These are phyloP conservation scores for Penicillium polonicum DNA, from an alignment of 2,329 filamentous ascomycete species.

Conservation along the genomic window DNA sequence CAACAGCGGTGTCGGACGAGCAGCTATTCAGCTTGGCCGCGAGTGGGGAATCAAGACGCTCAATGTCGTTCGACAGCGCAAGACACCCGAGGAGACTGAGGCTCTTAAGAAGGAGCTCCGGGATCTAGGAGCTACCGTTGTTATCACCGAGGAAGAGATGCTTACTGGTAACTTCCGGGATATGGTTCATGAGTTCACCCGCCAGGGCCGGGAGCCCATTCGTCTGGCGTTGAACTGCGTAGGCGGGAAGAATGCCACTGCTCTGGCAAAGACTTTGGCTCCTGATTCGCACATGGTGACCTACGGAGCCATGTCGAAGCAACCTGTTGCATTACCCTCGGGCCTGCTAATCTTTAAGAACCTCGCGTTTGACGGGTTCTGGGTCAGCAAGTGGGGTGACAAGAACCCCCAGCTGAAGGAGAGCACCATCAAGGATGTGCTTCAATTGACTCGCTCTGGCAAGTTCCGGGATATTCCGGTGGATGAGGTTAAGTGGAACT, in stretches of 20 bases:
- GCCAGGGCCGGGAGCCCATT: conserved; percentile 68
- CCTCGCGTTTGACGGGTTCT: conserved; percentile 85
- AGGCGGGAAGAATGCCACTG: conserved; percentile 78
- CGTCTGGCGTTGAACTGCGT: conserved; percentile 89
- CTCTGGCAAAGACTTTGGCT: conserved; percentile 71
- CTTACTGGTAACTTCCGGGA: conserved; percentile 45
- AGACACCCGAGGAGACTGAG: conserved; percentile 63
- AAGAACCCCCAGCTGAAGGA: conserved; percentile 70
- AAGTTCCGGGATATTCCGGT: conserved; percentile 81
- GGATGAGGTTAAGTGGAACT: conserved; percentile 78
- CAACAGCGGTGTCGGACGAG: conserved; percentile 87
- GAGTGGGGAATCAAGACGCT: conserved; percentile 89
- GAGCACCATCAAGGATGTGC: conserved; percentile 78
- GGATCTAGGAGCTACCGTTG: conserved; percentile 61
- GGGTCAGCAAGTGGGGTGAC: conserved; percentile 88
- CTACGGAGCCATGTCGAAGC: conserved; percentile 91
- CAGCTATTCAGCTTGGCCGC: conserved; percentile 81
- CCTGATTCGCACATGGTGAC: conserved; percentile 76
- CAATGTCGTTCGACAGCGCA: conserved; percentile 78
- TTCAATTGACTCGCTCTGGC: conserved; percentile 70
- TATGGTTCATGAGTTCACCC: conserved; percentile 65
- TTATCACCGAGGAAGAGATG: conserved; percentile 62
- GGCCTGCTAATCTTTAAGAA: conserved; percentile 92
- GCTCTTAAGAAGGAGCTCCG: conserved; percentile 61
- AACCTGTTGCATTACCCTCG: conserved; percentile 78